These are phyloP conservation scores for Arctostaphylos glauca DNA, from an alignment of 148 eudicot species.

Conservation along the genomic window DNA sequence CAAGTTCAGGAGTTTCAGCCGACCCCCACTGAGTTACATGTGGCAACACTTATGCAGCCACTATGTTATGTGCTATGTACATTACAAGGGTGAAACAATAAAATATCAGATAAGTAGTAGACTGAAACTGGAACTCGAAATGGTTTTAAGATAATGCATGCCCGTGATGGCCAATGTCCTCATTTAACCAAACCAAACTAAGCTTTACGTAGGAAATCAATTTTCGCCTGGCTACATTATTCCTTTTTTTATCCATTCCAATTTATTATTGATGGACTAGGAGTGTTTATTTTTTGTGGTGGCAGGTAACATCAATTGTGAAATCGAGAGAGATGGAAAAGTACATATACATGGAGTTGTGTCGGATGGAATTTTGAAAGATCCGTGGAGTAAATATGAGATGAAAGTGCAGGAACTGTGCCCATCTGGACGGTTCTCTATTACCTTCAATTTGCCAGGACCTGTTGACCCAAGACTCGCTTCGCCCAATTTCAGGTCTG, in stretches of 20 bases:
- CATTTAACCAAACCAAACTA: not conserved
- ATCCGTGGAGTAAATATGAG: slow-evolving; percentile 29
- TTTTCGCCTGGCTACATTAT: not conserved
- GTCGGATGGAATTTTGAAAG: slow-evolving; percentile 33
- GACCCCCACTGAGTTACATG: too few species aligned
- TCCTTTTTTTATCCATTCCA: not conserved
- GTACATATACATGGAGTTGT: slow-evolving; percentile 41
- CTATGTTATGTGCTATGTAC: not conserved
- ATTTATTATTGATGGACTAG: not conserved
- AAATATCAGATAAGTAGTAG: not conserved
- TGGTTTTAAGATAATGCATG: slow-evolving; percentile 2
- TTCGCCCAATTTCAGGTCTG: slow-evolving; percentile 49
- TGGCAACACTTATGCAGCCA: not conserved
- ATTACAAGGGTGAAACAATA: not conserved
- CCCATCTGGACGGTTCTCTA: slow-evolving; percentile 65
- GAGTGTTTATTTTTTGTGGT: slow-evolving; percentile 4
- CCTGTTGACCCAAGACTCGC: slow-evolving; percentile 73
- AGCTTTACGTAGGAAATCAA: not conserved
- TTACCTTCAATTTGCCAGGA: slow-evolving; percentile 78
- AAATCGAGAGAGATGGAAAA: slow-evolving; percentile 30
- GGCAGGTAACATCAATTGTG: slow-evolving; percentile 28
- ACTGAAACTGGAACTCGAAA: not conserved
- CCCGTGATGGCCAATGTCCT: not conserved
- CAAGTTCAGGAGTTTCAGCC: too few species aligned
- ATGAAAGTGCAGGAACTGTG: slow-evolving; percentile 53